Percentiles rank a stretch among this genome's conserved stretches.
Evolutionary conservation across 352 stramenopile genomes (phyloP).

Genomic region (Globisporangium parvum): DNA sequence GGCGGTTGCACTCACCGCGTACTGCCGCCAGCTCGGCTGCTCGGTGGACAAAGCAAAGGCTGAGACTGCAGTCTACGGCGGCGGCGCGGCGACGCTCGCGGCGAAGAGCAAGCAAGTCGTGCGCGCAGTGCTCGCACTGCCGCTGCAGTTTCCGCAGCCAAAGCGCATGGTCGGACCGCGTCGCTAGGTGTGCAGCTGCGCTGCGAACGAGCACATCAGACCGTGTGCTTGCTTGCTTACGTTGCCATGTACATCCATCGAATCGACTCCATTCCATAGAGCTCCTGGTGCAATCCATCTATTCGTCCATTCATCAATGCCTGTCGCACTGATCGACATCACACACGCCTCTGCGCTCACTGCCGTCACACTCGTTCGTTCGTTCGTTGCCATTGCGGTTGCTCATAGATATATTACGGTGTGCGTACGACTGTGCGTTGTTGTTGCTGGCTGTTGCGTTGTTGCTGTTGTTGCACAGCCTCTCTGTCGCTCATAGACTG

Average conservation of each 20-base stretch:
- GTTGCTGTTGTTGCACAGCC: too few species aligned
- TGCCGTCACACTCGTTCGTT: too few species aligned
- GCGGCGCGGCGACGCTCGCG: constrained; percentile 29
- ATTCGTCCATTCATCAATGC: too few species aligned
- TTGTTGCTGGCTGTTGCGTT: too few species aligned
- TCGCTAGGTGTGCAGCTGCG: constrained; percentile 8
- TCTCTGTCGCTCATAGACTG: neutral
- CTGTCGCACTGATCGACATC: too few species aligned
- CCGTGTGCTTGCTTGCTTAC: neutral
- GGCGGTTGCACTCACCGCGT: constrained; percentile 38
- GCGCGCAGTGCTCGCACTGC: constrained; percentile 67
- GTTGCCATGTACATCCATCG: neutral
- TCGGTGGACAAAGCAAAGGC: constrained; percentile 63
- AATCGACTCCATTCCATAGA: too few species aligned
- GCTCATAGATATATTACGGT: constrained; percentile 1
- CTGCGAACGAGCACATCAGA: neutral
- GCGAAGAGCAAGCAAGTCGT: constrained; percentile 64
- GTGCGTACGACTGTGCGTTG: neutral
- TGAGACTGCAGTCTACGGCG: constrained; percentile 49
- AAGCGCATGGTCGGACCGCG: constrained; percentile 45
- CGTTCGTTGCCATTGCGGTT: too few species aligned
- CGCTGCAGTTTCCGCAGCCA: constrained; percentile 64
- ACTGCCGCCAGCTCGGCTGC: constrained; percentile 72
- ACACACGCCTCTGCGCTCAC: too few species aligned
- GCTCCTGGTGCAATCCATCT: too few species aligned